These are phyloP conservation scores for Teunomyces stri DNA, from an alignment of 805 yeast genomes.

Conservation along the genomic window DNA sequence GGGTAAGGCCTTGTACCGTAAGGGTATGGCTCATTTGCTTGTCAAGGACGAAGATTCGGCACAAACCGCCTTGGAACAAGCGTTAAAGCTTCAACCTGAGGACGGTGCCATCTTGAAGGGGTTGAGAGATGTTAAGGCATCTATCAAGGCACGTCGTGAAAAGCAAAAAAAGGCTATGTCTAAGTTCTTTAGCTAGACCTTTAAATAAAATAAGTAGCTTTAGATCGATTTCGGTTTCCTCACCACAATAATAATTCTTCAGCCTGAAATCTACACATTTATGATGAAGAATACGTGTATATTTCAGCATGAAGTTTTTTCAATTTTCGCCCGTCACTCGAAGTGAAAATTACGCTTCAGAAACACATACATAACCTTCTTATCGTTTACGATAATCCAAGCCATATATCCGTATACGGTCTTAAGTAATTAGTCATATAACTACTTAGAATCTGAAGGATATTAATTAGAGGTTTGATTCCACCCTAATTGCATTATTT, in stretches of 20 bases:
- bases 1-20: conserved; percentile 85
- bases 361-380: neutral
- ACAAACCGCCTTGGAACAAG: conserved; percentile 60
- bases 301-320: conserved; percentile 3
- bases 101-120: conserved; percentile 74
- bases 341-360: conserved; percentile 2
- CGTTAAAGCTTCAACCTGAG: conserved; percentile 59
- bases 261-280: neutral
- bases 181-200: conserved; percentile 50
- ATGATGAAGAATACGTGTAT: neutral
- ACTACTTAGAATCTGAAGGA: conserved; percentile 4
- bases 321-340: conserved; percentile 4
- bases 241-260: neutral
- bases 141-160: conserved; percentile 52
- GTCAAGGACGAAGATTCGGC: conserved; percentile 72
- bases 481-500: conserved; percentile 2
- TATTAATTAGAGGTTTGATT: conserved; percentile 3
- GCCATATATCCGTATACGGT: conserved; percentile 4
- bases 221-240: neutral
- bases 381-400: conserved; percentile 4
- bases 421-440: conserved; percentile 4
- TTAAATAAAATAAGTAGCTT: neutral
- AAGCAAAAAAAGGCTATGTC: conserved; percentile 74
- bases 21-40: conserved; percentile 69
- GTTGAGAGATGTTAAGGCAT: conserved; percentile 53